phyloP scores from a whole-genome alignment of 1,284 basidiomycete genomes.

The Phaffia rhodozyma region DNA sequence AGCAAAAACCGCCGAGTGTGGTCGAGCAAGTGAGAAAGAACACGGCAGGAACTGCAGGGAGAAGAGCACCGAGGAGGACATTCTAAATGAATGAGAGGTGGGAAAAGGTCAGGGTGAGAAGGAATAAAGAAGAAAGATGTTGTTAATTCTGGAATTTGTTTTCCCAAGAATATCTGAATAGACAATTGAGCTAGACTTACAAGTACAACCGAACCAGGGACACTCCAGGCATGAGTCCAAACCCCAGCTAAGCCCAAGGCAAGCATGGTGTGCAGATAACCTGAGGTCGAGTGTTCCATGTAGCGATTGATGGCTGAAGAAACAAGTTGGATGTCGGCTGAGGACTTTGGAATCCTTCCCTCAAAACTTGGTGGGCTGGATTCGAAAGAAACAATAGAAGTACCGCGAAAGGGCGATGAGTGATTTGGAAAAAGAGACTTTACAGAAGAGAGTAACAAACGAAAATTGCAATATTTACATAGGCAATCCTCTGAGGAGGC shows the following conservation, averaged over 20 bases:
- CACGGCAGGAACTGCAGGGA: slow-evolving; percentile 66
- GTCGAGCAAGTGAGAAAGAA: slow-evolving; percentile 67
- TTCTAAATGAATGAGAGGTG: slow-evolving; percentile 45
- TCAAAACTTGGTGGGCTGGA: slow-evolving; percentile 9
- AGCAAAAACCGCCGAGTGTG: slow-evolving; percentile 66
- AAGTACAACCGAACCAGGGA: slow-evolving; percentile 80
- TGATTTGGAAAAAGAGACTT: not conserved
- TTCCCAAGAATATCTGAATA: not conserved
- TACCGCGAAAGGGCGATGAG: slow-evolving; percentile 24
- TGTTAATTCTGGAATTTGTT: not conserved
- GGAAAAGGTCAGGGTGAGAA: slow-evolving; percentile 19
- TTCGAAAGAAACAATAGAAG: slow-evolving; percentile 24
- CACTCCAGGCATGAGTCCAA: slow-evolving; percentile 91
- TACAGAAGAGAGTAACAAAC: not conserved
- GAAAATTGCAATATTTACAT: slow-evolving; percentile 28
- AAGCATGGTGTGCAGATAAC: slow-evolving; percentile 43
- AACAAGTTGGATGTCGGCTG: slow-evolving; percentile 35
- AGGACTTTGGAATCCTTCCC: slow-evolving; percentile 30
- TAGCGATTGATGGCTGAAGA: slow-evolving; percentile 34
- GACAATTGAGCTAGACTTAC: slow-evolving; percentile 38
- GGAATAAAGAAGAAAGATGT: not conserved
- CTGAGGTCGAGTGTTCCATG: slow-evolving; percentile 30
- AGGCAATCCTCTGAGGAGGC: slow-evolving; percentile 31
- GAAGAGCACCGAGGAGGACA: slow-evolving; percentile 73
- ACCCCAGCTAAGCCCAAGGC: slow-evolving; percentile 71